Evolutionary conservation across 306 rosid genomes (phyloP), one percentile per base, ranked within the genome.

Genomic region (Gastrolobium bilobum): DNA sequence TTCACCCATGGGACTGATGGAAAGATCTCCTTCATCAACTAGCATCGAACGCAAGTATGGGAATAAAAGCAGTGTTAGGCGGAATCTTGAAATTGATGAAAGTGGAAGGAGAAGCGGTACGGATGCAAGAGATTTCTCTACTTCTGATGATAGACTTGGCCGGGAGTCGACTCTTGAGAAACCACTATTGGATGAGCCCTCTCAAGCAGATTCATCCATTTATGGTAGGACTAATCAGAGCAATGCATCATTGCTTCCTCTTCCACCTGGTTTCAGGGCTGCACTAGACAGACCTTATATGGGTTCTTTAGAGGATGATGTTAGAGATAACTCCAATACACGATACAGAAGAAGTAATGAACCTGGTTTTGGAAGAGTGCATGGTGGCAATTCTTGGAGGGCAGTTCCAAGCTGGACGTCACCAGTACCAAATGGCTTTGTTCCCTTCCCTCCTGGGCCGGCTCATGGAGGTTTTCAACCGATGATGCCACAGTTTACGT

Each of bases 391-490:
- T 83, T 75, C 94, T 51, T 96, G 99, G 99, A 96, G 99, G 86
- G 97, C 92, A 64, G 88, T 89, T 67, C 96, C 97, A 61, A 89
- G 86, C 85, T 96, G 99, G 99, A 75, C 83, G 53, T 79, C 96
- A 33, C 94, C 97, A 0, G 86, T 91, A 42, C 94, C 96, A 61
- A 96, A 93, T 86, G 97, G 97, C 76, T 91, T 91, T 84, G 90
- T 90, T 79, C 99, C 96, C 77, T 96, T 93, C 88, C 98, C 90
- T 61, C 98, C 88, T 44, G 98, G 98, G 56, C 97, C 93, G 71
- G 86, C 92, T 71, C 96, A 92, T 72, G 96, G 97, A 76, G 93
- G 93, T 59, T 96, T 96, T 88, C 99, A 90, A 73, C 85, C 96
- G 66, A 90, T 91, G 80, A 80, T 96, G 66, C 94, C 97, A 4